Percentiles rank a stretch among this genome's conserved stretches.
phyloP scores from a whole-genome alignment of 345 rosid species.

The Eucalyptus fibrosa region DNA sequence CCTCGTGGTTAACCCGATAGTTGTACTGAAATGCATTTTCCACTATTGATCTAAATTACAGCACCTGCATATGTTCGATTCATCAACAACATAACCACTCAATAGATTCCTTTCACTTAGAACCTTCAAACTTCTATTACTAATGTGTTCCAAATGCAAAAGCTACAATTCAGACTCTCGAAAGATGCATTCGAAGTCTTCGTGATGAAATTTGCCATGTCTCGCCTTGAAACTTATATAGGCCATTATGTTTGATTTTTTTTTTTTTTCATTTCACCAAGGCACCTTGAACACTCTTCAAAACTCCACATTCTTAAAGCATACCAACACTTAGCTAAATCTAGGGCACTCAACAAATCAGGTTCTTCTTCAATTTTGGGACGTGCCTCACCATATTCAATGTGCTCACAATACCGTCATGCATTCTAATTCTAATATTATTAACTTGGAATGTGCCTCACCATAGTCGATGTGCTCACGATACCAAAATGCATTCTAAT shows the following conservation, averaged over 20 bases:
- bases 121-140: neutral
- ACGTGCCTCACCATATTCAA: neutral
- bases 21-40: neutral
- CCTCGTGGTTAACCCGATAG: fast-evolving
- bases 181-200: neutral
- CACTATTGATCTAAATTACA: neutral
- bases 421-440: no score
- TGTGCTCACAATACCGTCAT: no score
- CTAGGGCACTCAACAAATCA: neutral
- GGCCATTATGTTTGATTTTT: neutral
- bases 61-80: neutral
- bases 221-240: neutral
- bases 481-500: no score
- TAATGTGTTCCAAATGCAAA: neutral
- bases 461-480: no score
- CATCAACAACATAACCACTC: neutral
- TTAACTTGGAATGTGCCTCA: no score
- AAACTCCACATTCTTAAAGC: neutral
- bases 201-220: neutral
- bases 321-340: neutral
- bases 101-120: neutral
- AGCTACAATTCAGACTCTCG: neutral
- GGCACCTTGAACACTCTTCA: neutral
- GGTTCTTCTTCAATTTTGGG: neutral
- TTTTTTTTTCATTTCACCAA: neutral